These are phyloP conservation scores for Purpureocillium takamizusanense DNA, from an alignment of 2,329 filamentous ascomycete genomes.

Conservation along the genomic window DNA sequence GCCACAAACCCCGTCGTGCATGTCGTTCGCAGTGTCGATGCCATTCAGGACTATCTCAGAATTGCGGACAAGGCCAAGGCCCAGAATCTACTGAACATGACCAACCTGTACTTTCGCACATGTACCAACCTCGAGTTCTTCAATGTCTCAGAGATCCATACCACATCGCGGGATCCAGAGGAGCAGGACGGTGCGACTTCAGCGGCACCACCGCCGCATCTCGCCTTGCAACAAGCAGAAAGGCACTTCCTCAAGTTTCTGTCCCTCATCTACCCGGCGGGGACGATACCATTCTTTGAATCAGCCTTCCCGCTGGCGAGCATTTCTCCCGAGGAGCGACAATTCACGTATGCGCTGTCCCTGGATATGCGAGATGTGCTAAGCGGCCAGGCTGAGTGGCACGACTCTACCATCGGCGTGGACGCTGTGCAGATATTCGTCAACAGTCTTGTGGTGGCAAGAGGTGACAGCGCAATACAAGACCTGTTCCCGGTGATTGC, in stretches of 20 bases:
- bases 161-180: constrained; percentile 3
- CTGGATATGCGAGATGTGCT: constrained; percentile 49
- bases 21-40: constrained; percentile 54
- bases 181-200: constrained; percentile 20
- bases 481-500: constrained; percentile 22
- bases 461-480: constrained; percentile 7
- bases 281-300: constrained; percentile 48
- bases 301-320: constrained; percentile 57
- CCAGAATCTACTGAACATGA: constrained; percentile 47
- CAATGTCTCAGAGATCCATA: constrained; percentile 54
- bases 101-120: constrained; percentile 48
- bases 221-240: constrained; percentile 60
- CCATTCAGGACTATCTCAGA: constrained; percentile 54
- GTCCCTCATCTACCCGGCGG: constrained; percentile 46
- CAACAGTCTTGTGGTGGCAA: constrained; percentile 23
- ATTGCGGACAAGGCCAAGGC: constrained; percentile 47
- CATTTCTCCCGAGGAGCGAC: constrained; percentile 49
- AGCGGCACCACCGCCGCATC: constrained; percentile 38
- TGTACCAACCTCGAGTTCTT: constrained; percentile 72
- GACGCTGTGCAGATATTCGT: constrained; percentile 59
- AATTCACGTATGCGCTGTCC: constrained; percentile 59
- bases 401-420: constrained; percentile 55
- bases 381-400: constrained; percentile 45
- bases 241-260: constrained; percentile 62
- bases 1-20: constrained; percentile 62